A percentile compares a stretch with the other conserved stretches of the same genome.
Evolutionary conservation across 2,329 filamentous ascomycete genomes (phyloP).

Genomic region (Pseudogymnoascus sp.): DNA sequence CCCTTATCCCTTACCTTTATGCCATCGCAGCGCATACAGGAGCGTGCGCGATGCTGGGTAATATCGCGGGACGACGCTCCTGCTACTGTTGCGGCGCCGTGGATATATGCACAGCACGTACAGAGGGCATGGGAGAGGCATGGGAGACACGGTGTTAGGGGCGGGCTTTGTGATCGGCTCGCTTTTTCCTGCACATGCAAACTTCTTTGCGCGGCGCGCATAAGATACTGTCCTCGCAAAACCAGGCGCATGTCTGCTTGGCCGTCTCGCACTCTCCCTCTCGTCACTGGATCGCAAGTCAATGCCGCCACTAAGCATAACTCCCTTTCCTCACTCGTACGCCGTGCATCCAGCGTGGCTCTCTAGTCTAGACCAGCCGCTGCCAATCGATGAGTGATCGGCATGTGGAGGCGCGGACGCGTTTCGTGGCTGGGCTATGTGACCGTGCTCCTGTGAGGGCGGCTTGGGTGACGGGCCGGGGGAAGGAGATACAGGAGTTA

Average conservation of each 20-base stretch:
- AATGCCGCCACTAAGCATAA: not conserved
- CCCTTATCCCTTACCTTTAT: not conserved
- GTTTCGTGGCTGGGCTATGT: not conserved
- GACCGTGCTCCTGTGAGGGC: not conserved
- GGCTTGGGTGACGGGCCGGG: not conserved
- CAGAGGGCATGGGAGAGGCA: not conserved
- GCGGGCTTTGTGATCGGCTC: not conserved
- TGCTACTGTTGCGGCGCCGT: not conserved
- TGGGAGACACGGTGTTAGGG: not conserved
- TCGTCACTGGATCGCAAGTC: not conserved
- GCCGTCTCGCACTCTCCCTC: not conserved
- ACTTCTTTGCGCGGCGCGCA: not conserved
- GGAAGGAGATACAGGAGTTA: not conserved
- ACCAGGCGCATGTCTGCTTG: not conserved
- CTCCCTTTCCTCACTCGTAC: not conserved
- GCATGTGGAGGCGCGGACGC: not conserved
- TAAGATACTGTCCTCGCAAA: not conserved
- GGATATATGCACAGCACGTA: not conserved
- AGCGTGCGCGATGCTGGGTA: not conserved
- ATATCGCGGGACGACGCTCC: not conserved
- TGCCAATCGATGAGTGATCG: not conserved
- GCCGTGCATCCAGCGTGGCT: not conserved
- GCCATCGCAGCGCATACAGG: not conserved
- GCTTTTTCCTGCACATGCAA: slow-evolving; percentile 1
- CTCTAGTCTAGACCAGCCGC: not conserved